Percentiles rank a stretch among this genome's conserved stretches.
Evolutionary conservation across 495 filamentous ascomycete species (phyloP).

Genomic region (Staphylotrichum tortipilum): DNA sequence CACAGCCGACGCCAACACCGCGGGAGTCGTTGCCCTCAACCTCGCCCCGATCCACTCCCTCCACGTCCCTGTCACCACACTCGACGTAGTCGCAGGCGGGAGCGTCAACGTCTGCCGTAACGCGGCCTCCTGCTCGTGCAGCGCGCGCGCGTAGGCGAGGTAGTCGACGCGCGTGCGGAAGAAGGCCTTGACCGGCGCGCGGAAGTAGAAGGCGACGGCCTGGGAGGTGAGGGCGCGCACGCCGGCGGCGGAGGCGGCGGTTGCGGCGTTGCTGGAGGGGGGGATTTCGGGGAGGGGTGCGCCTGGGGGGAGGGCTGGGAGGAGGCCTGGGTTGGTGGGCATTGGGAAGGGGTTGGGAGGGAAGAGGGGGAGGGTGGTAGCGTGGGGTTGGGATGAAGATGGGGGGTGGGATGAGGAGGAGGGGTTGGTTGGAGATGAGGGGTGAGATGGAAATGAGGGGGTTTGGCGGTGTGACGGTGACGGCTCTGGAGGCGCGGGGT

Average conservation of each 20-base stretch:
- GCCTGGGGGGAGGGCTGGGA: constrained; percentile 31
- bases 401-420: background rate
- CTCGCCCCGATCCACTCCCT: constrained; percentile 51
- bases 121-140: constrained; percentile 24
- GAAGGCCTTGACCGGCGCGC: constrained; percentile 82
- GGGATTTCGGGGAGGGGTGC: constrained; percentile 30
- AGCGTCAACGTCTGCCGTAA: background rate
- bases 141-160: constrained; percentile 40
- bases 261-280: constrained; percentile 62
- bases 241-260: constrained; percentile 63
- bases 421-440: background rate
- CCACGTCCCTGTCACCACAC: too few species aligned
- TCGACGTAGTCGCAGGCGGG: too few species aligned
- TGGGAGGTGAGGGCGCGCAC: constrained; percentile 73
- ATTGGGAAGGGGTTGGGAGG: constrained; percentile 4
- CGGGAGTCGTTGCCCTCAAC: constrained; percentile 65
- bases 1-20: constrained; percentile 70
- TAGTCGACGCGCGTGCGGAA: constrained; percentile 85
- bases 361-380: background rate
- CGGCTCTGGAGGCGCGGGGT: too few species aligned
- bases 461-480: background rate
- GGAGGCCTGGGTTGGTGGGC: constrained; percentile 28
- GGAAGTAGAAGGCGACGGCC: constrained; percentile 77
- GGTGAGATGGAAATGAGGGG: background rate
- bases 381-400: background rate